Evolutionary conservation across 805 yeast genomes (phyloP).

Genomic region (Dipodascus geniculatus): DNA sequence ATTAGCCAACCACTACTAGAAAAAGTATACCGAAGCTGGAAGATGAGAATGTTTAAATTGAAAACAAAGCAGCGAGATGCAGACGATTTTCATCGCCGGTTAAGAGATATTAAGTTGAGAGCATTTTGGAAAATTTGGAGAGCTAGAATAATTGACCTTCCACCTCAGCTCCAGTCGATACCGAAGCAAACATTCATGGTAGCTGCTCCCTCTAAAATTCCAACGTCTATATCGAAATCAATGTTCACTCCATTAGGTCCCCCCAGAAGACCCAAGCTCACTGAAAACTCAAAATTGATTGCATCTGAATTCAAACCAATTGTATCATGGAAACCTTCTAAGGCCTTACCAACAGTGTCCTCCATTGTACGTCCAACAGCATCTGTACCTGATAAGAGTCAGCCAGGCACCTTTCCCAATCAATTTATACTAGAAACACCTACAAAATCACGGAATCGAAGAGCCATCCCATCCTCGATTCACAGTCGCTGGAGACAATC

Average conservation of each 20-base stretch:
- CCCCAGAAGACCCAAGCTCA: background rate
- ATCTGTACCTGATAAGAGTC: background rate
- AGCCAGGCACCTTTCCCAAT: background rate
- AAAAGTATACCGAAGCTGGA: slow-evolving; percentile 13
- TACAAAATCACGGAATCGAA: background rate
- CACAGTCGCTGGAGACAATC: slow-evolving; percentile 1
- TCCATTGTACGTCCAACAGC: too few relatives aligned
- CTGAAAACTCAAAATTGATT: background rate
- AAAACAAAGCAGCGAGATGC: slow-evolving; percentile 13
- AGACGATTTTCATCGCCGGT: slow-evolving; percentile 9
- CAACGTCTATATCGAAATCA: background rate
- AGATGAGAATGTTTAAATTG: slow-evolving; percentile 11
- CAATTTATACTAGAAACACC: background rate
- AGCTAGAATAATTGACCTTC: background rate
- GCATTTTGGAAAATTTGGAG: slow-evolving; percentile 14
- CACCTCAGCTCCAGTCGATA: background rate
- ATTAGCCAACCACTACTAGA: slow-evolving; percentile 7
- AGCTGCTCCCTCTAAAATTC: background rate
- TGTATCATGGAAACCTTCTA: background rate
- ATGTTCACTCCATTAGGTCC: background rate
- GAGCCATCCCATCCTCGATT: background rate
- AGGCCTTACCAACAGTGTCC: background rate
- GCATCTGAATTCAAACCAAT: background rate
- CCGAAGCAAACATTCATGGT: background rate
- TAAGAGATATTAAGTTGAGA: slow-evolving; percentile 7